phyloP scores from a whole-genome alignment of 192 early-diverging fungal species.

The Spizellomyces punctatus region DNA sequence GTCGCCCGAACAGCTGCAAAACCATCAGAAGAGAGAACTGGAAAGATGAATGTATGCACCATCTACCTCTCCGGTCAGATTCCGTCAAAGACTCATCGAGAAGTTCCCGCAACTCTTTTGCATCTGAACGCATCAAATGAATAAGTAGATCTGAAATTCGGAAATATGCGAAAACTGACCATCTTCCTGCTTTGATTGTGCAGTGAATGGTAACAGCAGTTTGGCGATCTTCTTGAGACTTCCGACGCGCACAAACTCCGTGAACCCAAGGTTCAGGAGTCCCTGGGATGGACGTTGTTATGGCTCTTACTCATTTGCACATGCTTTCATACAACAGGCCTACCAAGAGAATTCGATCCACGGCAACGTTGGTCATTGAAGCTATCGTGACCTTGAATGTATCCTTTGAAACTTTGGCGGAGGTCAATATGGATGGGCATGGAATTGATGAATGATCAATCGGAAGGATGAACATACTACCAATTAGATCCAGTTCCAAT shows the following conservation, averaged over 20 bases:
- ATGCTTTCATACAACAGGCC: neutral
- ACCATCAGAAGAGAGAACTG: too few relatives aligned
- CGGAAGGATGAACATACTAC: too few relatives aligned
- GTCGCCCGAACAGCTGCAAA: slow-evolving; percentile 45
- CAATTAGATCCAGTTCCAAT: too few relatives aligned
- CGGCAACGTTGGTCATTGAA: slow-evolving; percentile 57
- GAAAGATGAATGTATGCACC: too few relatives aligned
- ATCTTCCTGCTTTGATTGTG: slow-evolving; percentile 29
- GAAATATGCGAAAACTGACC: neutral
- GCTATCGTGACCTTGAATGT: slow-evolving; percentile 39
- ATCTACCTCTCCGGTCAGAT: slow-evolving; percentile 4
- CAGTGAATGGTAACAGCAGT: slow-evolving; percentile 44
- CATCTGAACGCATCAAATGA: slow-evolving; percentile 41
- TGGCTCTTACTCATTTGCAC: neutral
- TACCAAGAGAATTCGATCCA: slow-evolving; percentile 46
- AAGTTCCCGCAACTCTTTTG: slow-evolving; percentile 78
- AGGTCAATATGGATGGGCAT: neutral
- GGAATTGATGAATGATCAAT: neutral
- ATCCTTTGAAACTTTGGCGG: slow-evolving; percentile 2
- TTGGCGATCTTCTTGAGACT: slow-evolving; percentile 56
- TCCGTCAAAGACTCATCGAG: slow-evolving; percentile 41
- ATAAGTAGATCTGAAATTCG: neutral
- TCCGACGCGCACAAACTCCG: slow-evolving; percentile 50
- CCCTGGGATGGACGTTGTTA: neutral
- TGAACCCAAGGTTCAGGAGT: slow-evolving; percentile 41